A percentile compares a stretch with the other conserved stretches of the same genome.
Conservation (phyloP, 2,329 filamentous ascomycete genomes). For the Xylariaceae sp. region DNA sequence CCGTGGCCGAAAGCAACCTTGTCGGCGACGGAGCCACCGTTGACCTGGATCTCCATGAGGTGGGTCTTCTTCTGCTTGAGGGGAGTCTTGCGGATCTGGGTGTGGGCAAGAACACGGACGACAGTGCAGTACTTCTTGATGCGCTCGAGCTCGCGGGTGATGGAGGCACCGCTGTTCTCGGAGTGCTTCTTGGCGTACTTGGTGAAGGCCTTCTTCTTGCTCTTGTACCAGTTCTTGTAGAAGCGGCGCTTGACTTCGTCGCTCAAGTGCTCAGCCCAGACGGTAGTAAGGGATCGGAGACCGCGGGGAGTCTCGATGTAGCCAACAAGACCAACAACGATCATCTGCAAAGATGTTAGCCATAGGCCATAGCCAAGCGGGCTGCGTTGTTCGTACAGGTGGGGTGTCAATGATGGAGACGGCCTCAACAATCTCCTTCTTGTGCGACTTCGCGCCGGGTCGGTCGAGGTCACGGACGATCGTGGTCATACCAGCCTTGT, state of each 20-base stretch:
- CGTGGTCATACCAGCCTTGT: slow-evolving; percentile 99
- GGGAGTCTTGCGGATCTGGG: slow-evolving; percentile 97
- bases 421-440: slow-evolving; percentile 94
- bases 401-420: slow-evolving; percentile 86
- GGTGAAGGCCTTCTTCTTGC: slow-evolving; percentile 99
- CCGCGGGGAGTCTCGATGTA: slow-evolving; percentile 99
- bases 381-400: slow-evolving; percentile 87
- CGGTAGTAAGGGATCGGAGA: slow-evolving; percentile 97
- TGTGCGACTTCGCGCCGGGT: slow-evolving; percentile 98
- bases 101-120: slow-evolving; percentile 98
- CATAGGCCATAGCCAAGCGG: slow-evolving; percentile 70
- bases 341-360: slow-evolving; percentile 79
- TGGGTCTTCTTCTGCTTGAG: slow-evolving; percentile 99
- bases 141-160: slow-evolving; percentile 97
- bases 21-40: slow-evolving; percentile 90
- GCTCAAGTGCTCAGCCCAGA: slow-evolving; percentile 98
- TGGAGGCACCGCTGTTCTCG: slow-evolving; percentile 80
- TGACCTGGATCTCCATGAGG: slow-evolving; percentile 99
- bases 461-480: slow-evolving; percentile 99
- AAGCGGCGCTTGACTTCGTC: slow-evolving; percentile 99
- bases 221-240: slow-evolving; percentile 99
- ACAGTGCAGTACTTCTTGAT: slow-evolving; percentile 99
- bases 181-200: slow-evolving; percentile 99
- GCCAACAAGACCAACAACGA: slow-evolving; percentile 98
- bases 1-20: slow-evolving; percentile 95